A percentile compares a stretch with the other conserved stretches of the same genome.
Evolutionary conservation across 2,329 filamentous ascomycete genomes (phyloP).

Genomic region (Talaromyces funiculosus): DNA sequence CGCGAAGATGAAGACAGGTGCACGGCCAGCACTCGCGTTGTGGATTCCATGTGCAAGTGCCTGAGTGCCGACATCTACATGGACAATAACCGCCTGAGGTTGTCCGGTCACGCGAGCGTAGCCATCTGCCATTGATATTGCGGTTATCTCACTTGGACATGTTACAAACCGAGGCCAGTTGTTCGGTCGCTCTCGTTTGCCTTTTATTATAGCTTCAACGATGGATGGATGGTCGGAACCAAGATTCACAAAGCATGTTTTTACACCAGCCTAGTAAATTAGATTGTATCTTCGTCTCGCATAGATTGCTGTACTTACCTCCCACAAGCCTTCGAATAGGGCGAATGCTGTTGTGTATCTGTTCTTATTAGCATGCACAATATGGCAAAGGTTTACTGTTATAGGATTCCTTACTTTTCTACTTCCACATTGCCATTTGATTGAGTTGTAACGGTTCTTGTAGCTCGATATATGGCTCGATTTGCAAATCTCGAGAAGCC

Average conservation of each 20-base stretch:
- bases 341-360: neutral
- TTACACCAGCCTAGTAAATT: constrained; percentile 32
- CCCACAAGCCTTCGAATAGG: neutral
- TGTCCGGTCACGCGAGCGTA: constrained; percentile 66
- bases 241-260: constrained; percentile 13
- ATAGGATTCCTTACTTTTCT: neutral
- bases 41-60: constrained; percentile 63
- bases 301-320: neutral
- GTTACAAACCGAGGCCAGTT: constrained; percentile 46
- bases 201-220: constrained; percentile 70
- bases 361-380: neutral
- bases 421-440: neutral
- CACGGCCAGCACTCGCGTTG: constrained; percentile 64
- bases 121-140: constrained; percentile 73
- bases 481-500: neutral
- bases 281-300: neutral
- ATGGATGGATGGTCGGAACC: constrained; percentile 60
- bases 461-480: neutral
- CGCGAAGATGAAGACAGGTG: constrained; percentile 64
- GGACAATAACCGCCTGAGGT: constrained; percentile 54
- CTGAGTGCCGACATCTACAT: constrained; percentile 74
- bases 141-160: constrained; percentile 76
- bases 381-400: neutral
- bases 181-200: constrained; percentile 51
- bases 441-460: neutral